These are phyloP conservation scores for Pulveroboletus sp. DNA, from an alignment of 768 basidiomycete genomes.

Conservation along the genomic window DNA sequence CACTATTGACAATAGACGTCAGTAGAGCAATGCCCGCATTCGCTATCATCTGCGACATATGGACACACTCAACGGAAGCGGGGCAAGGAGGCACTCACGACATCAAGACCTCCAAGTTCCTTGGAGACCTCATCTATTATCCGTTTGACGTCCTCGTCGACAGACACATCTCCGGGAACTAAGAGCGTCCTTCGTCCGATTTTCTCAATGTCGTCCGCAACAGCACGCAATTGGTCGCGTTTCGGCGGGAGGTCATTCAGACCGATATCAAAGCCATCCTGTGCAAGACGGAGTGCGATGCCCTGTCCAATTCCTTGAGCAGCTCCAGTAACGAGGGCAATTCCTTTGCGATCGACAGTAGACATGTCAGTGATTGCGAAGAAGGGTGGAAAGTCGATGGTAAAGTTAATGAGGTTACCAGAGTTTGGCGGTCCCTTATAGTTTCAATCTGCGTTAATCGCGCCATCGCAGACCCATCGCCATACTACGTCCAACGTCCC, in stretches of 20 bases:
- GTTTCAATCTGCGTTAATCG: no score
- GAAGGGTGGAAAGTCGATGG: not conserved
- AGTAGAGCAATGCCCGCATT: conserved; percentile 2
- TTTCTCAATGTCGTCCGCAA: conserved; percentile 18
- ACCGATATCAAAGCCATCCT: conserved; percentile 19
- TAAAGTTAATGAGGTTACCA: not conserved
- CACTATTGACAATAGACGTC: not conserved
- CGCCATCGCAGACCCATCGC: no score
- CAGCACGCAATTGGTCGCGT: not conserved
- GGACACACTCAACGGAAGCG: not conserved
- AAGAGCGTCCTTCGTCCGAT: conserved; percentile 16
- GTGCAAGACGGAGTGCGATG: conserved; percentile 14
- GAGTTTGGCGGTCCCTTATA: no score
- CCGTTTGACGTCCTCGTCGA: conserved; percentile 38
- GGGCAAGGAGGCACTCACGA: not conserved
- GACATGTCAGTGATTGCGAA: not conserved
- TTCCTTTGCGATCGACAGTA: conserved; percentile 24
- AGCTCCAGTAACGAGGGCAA: conserved; percentile 27
- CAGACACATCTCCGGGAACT: conserved; percentile 35
- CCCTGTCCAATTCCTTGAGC: conserved; percentile 24
- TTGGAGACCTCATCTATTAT: conserved; percentile 33
- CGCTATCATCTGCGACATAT: conserved; percentile 1
- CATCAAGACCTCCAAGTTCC: conserved; percentile 25
- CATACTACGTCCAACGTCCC: no score
- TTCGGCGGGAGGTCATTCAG: conserved; percentile 25